phyloP scores from a whole-genome alignment of 2,329 filamentous ascomycete genomes.

The Arthrobotrys sinensis region DNA sequence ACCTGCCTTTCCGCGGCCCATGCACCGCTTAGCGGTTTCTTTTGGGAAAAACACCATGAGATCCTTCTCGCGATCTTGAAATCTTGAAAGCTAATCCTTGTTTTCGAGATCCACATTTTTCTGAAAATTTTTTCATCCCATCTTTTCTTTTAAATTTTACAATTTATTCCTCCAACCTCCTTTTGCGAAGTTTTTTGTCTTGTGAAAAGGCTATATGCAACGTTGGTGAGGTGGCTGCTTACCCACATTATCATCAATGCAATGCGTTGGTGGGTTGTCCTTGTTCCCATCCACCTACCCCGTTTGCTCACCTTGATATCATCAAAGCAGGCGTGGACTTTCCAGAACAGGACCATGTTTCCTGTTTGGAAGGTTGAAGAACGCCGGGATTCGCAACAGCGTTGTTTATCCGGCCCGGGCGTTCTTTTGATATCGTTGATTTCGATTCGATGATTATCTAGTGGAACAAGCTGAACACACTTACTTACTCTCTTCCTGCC shows the following conservation, averaged over 20 bases:
- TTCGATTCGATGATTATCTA: slow-evolving; percentile 1
- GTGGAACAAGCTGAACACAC: background rate
- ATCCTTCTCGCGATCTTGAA: slow-evolving; percentile 21
- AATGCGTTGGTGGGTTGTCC: slow-evolving; percentile 30
- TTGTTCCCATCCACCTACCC: slow-evolving; percentile 14
- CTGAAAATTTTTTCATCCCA: slow-evolving; percentile 54
- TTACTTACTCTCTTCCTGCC: slow-evolving; percentile 3
- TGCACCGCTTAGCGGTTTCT: slow-evolving; percentile 51
- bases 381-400: slow-evolving; percentile 23
- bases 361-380: slow-evolving; percentile 57
- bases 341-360: slow-evolving; percentile 51
- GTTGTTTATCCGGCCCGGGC: slow-evolving; percentile 46
- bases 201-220: slow-evolving; percentile 27
- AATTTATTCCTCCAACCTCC: slow-evolving; percentile 1
- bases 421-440: slow-evolving; percentile 8
- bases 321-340: slow-evolving; percentile 42
- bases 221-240: slow-evolving; percentile 31
- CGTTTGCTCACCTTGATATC: slow-evolving; percentile 15
- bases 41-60: slow-evolving; percentile 25
- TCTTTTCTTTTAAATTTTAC: slow-evolving; percentile 36
- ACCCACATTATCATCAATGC: slow-evolving; percentile 20
- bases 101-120: slow-evolving; percentile 37
- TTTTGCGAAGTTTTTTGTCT: slow-evolving; percentile 1
- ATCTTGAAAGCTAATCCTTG: slow-evolving; percentile 17
- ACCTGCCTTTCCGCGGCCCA: slow-evolving; percentile 40